Percentiles rank a stretch among this genome's conserved stretches.
Conservation (phyloP, 768 basidiomycete genomes). For the Mycena kentingensis region DNA sequence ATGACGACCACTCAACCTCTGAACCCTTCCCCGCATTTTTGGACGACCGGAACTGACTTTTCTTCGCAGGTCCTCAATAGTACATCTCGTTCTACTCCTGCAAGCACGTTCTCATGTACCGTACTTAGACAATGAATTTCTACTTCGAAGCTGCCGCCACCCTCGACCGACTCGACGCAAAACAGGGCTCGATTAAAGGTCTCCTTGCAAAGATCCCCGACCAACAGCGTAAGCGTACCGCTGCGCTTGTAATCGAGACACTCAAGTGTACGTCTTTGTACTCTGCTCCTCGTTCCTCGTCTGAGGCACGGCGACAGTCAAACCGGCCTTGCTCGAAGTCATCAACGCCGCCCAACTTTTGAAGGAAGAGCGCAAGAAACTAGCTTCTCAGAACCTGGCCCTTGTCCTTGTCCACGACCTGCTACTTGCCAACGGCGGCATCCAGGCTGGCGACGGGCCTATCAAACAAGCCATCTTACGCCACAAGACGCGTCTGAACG, state of each 20-base stretch:
- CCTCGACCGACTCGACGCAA: slow-evolving; percentile 83
- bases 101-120: slow-evolving; percentile 34
- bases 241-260: slow-evolving; percentile 91
- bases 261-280: slow-evolving; percentile 77
- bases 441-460: slow-evolving; percentile 89
- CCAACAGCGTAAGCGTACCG: slow-evolving; percentile 73
- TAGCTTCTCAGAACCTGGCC: slow-evolving; percentile 75
- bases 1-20: slow-evolving; percentile 47
- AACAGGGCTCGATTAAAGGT: slow-evolving; percentile 91
- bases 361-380: slow-evolving; percentile 71
- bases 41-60: slow-evolving; percentile 19
- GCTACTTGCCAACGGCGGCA: slow-evolving; percentile 76
- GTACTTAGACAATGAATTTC: slow-evolving; percentile 76
- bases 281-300: background rate
- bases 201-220: slow-evolving; percentile 72
- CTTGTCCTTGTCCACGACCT: slow-evolving; percentile 91
- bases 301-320: slow-evolving; percentile 66
- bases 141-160: slow-evolving; percentile 88
- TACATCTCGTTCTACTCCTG: slow-evolving; percentile 17
- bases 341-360: slow-evolving; percentile 69
- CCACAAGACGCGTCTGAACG: slow-evolving; percentile 86
- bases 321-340: slow-evolving; percentile 68
- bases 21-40: slow-evolving; percentile 2
- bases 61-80: slow-evolving; percentile 16
- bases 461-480: slow-evolving; percentile 84